Base-by-base conservation (phyloP, 2,329 filamentous ascomycete species). In the Ascochyta fabae region DNA sequence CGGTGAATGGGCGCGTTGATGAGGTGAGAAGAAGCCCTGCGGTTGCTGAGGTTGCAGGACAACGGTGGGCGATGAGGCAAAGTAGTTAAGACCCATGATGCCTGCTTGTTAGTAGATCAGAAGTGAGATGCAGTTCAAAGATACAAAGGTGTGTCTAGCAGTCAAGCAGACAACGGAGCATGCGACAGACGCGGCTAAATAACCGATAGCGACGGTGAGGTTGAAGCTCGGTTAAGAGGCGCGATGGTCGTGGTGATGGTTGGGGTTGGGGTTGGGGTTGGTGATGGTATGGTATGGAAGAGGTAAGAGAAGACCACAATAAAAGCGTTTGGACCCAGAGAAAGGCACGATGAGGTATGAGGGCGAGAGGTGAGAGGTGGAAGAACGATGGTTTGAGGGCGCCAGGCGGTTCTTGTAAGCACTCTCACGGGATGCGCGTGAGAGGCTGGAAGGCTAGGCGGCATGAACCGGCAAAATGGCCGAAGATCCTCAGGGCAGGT, bases 51-150 rank as follows among this genome's bases (percentile, higher is more conserved):
- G 74, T 19, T 77, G 77, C 56, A 81, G 73, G 60, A 80, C 76
- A 54, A 81, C 75, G 34, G 78, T 79, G 39, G 79, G 78, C 49
- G 79, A 78, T 35, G 78, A 79, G 58, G 76, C 73, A 67, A 76
- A 79, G 70, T 80, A 80, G 70, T 78, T 77, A 59, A 77, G 72
- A 65, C 70, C 75, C 75, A 77, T 78, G 63, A 62, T 71, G 48
- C 71, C 73, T 76, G 74, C 69, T 56, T 71, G 71, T 74, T 74
- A 75, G 74, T 76, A 74, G 60, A 59, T 69, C 57, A 72, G 58
- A 66, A 62, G 59, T 60, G 49, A 61, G 48, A 54, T 63, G 58
- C 58, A 59, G 54, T 61, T 60, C 44, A 67, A 61, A 62, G 70
- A 75, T 75, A 75, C 72, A 69, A 66, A 53, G 53, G 63, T 61